These are phyloP conservation scores for Talaromyces sp. DNA, from an alignment of 2,329 filamentous ascomycete genomes.

Conservation along the genomic window DNA sequence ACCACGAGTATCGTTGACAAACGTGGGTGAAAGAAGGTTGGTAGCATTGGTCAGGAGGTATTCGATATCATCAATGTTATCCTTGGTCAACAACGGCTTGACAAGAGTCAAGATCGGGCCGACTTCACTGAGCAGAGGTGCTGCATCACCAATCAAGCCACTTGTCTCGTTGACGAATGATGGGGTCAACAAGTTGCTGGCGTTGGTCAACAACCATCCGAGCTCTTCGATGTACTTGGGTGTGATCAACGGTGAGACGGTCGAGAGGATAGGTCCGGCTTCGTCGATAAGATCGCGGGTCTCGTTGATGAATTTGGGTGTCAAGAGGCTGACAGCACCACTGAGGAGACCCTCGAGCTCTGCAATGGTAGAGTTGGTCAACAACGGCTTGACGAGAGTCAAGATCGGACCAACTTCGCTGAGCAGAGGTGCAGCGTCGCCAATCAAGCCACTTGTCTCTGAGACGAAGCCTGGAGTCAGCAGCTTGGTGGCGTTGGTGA, in stretches of 20 bases:
- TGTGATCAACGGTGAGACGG: conserved; percentile 13
- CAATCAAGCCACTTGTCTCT: conserved; percentile 19
- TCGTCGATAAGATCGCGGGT: conserved; percentile 7
- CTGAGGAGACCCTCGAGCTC: conserved; percentile 17
- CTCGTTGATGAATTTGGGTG: conserved; percentile 14
- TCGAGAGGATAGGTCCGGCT: conserved; percentile 17
- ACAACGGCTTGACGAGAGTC: conserved; percentile 11
- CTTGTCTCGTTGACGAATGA: conserved; percentile 24
- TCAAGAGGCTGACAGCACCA: conserved; percentile 24
- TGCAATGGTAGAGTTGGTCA: conserved; percentile 23
- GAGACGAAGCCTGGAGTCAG: conserved; percentile 25
- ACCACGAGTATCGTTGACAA: conserved; percentile 23
- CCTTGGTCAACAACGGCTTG: conserved; percentile 10
- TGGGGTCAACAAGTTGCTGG: conserved; percentile 23
- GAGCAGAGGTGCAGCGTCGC: conserved; percentile 10
- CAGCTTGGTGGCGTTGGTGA: conserved; percentile 20
- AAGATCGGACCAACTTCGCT: conserved; percentile 6
- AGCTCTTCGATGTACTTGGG: conserved; percentile 9
- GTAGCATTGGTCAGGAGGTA: conserved; percentile 18
- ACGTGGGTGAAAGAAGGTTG: conserved; percentile 22
- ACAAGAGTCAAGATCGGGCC: conserved; percentile 4
- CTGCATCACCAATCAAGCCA: conserved; percentile 17
- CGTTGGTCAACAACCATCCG: conserved; percentile 14
- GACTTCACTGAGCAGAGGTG: conserved; percentile 4
- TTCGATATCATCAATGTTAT: conserved; percentile 10